These are phyloP conservation scores for Fusarium sp. DNA, from an alignment of 2,329 filamentous ascomycete species.

Conservation along the genomic window DNA sequence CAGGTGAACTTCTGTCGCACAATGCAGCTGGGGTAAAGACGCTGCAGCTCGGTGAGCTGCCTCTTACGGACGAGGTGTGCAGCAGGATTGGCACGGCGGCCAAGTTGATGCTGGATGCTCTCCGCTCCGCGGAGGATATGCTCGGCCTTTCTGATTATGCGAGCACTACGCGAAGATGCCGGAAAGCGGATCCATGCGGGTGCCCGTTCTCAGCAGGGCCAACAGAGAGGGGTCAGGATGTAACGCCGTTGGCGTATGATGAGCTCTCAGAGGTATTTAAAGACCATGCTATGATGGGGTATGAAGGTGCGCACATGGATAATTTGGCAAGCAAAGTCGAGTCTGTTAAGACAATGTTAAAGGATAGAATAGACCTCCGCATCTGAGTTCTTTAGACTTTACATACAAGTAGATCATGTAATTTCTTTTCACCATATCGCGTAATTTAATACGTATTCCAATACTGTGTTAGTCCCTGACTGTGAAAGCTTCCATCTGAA, in stretches of 20 bases:
- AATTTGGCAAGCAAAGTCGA: neutral
- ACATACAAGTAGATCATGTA: neutral
- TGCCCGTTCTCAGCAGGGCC: neutral
- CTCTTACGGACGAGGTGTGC: neutral
- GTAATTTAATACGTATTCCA: neutral
- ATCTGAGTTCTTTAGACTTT: neutral
- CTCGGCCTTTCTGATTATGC: neutral
- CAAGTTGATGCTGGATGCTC: neutral
- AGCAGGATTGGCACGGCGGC: neutral
- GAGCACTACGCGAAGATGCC: neutral
- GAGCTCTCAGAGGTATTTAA: neutral
- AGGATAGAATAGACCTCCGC: neutral
- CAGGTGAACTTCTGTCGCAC: neutral
- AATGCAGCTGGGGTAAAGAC: neutral
- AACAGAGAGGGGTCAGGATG: neutral
- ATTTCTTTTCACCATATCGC: fast-evolving
- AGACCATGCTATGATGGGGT: neutral
- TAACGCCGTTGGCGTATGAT: neutral
- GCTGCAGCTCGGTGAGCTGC: neutral
- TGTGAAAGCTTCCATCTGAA: too few relatives aligned
- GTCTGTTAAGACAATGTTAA: neutral
- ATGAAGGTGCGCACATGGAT: neutral
- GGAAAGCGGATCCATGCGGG: neutral
- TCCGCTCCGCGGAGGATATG: neutral
- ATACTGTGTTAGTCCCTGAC: too few relatives aligned